These are phyloP conservation scores for Hylodesmum podocarpum DNA, from an alignment of 306 rosid species.

Conservation along the genomic window DNA sequence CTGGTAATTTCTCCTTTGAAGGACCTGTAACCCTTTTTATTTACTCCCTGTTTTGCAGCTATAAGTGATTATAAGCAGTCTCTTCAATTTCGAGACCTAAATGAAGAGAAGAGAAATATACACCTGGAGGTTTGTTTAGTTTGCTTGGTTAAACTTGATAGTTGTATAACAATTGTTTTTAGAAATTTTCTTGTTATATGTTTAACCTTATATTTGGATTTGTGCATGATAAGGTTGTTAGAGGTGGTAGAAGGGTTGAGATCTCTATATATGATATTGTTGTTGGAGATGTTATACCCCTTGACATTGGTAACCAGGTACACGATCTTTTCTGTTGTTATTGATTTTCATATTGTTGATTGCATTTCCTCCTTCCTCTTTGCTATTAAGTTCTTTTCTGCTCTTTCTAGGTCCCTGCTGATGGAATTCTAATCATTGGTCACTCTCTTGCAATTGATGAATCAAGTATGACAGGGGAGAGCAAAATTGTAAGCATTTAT, in stretches of 20 bases:
- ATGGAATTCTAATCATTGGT: constrained; percentile 78
- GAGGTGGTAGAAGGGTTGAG: constrained; percentile 89
- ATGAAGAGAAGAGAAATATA: constrained; percentile 96
- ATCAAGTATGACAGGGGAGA: constrained; percentile 98
- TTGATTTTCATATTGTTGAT: constrained; percentile 8
- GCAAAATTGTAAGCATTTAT: constrained; percentile 75
- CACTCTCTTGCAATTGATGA: constrained; percentile 93
- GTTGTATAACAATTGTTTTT: background rate
- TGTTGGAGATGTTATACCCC: constrained; percentile 92
- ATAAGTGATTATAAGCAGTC: constrained; percentile 93
- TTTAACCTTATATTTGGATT: constrained; percentile 2
- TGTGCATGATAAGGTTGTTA: constrained; percentile 56
- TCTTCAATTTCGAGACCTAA: constrained; percentile 89
- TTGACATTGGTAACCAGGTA: constrained; percentile 90
- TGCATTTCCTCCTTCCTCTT: constrained; percentile 11
- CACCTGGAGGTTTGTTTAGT: constrained; percentile 62
- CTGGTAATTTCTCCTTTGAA: background rate
- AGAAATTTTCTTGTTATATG: background rate
- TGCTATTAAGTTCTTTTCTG: constrained; percentile 15
- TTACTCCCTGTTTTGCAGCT: constrained; percentile 47
- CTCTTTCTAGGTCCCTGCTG: constrained; percentile 80
- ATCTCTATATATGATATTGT: constrained; percentile 88
- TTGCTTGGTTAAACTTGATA: background rate
- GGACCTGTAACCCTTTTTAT: background rate
- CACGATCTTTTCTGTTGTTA: constrained; percentile 8